phyloP scores from a whole-genome alignment of 2,329 filamentous ascomycete genomes.

The Sporothrix dimorphospora region DNA sequence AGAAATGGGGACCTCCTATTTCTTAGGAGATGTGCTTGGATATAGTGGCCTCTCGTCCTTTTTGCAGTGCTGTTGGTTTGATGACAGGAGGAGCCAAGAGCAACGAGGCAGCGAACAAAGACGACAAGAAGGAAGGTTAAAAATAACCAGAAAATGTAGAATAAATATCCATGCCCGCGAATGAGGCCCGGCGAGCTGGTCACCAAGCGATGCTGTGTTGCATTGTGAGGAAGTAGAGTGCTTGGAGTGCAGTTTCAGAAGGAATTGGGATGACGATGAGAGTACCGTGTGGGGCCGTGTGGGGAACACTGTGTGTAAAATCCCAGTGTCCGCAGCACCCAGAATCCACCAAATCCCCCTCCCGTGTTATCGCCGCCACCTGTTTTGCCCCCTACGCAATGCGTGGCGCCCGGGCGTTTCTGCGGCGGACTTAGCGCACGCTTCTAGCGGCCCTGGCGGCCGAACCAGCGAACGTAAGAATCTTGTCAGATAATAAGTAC shows the following conservation, averaged over 20 bases:
- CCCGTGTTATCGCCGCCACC: neutral
- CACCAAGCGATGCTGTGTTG: neutral
- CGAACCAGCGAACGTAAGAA: neutral
- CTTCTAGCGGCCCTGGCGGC: neutral
- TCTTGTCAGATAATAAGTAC: too few relatives aligned
- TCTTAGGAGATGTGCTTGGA: too few relatives aligned
- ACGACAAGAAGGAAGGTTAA: neutral
- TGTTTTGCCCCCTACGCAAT: constrained; percentile 9
- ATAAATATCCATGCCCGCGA: neutral
- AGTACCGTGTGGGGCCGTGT: neutral
- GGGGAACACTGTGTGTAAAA: constrained; percentile 2
- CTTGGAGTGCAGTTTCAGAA: neutral
- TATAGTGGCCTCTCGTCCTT: neutral
- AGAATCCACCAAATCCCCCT: neutral
- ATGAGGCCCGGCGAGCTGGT: neutral
- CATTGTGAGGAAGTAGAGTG: neutral
- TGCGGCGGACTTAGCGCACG: neutral
- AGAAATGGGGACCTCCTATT: constrained; percentile 19
- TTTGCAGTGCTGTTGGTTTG: neutral
- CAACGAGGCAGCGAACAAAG: neutral
- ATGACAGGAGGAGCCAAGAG: neutral
- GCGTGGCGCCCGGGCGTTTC: neutral
- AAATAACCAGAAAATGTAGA: neutral
- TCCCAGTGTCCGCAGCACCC: neutral
- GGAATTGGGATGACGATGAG: neutral